Base-by-base conservation (phyloP, 495 filamentous ascomycete genomes). In the Clavariopsis aquatica region DNA sequence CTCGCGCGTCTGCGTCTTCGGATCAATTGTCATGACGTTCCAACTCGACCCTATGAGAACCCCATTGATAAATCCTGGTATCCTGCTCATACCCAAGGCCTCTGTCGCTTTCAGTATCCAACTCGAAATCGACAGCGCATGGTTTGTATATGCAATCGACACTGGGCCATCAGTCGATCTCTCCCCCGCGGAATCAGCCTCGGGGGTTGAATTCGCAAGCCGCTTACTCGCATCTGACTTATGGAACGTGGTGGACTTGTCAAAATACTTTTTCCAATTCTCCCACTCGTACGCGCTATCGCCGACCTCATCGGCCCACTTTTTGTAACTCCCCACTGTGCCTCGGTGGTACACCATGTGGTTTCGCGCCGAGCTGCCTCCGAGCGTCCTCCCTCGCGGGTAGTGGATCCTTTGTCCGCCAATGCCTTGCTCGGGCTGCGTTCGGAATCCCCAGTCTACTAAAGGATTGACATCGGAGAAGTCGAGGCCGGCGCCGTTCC, bases 241-340 rank as follows among this genome's bases (percentile, higher is more conserved):
- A 26, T 82, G 83, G 66, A 85, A 86, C 1, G 77, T 65, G 0
- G 79, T 60, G 38, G 78, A 81, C 49, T 82, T 82, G 56, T 85
- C 71, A 56, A 81, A 87, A 60, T 78, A 84, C 0, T 81, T 81
- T 0, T 83, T 72, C 1, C 84, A 64, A 10, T 79, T 74, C 2
- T 83, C 76, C 46, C 77, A 88, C 9, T 71, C 72, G 62, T 83
- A 89, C 45, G 73, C 78, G 2, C 76, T 52, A 63, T 88, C 85
- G 31, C 80, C 78, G 8, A 87, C 83, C 1, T 53, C 49, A 19
- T 83, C 77, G 0, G 85, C 85, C 85, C 85, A 88, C 64, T 73
- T 66, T 13, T 83, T 70, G 65, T 78, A 80, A 1, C 79, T 69
- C 0, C 74, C 78, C 6, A 61, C 69, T 0, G 78, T 81, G 0